Evolutionary conservation across 2,329 filamentous ascomycete species (phyloP).

Genomic region (Neofusicoccum ribis): DNA sequence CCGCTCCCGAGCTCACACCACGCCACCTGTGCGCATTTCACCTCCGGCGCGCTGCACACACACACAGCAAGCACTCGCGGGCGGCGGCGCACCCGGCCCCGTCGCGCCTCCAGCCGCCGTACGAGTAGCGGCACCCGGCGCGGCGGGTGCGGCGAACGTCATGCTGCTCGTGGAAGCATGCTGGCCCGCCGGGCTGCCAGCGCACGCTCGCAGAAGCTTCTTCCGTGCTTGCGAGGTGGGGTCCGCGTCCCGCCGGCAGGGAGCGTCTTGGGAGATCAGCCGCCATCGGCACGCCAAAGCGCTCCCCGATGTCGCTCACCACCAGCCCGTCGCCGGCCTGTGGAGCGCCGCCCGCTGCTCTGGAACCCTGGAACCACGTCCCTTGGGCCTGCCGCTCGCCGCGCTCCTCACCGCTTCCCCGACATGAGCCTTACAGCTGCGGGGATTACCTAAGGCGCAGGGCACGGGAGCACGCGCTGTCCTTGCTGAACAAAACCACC

Average conservation of each 20-base stretch:
- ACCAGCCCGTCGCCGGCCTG: not conserved
- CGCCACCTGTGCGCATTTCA: constrained; percentile 5
- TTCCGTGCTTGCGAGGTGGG: not conserved
- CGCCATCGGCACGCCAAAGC: not conserved
- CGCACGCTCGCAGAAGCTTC: not conserved
- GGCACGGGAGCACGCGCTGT: constrained; percentile 15
- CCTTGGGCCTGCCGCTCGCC: not conserved
- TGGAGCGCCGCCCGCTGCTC: not conserved
- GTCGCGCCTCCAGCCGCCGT: not conserved
- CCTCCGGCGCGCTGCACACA: not conserved
- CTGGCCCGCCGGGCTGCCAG: not conserved
- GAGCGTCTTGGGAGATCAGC: not conserved
- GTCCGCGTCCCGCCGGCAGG: not conserved
- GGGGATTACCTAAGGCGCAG: constrained; percentile 10
- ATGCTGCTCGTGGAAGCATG: constrained; percentile 1
- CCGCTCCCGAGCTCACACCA: constrained; percentile 13
- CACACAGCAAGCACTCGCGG: too few species aligned
- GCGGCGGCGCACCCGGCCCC: too few species aligned
- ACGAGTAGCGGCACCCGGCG: not conserved
- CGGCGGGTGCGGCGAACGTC: not conserved
- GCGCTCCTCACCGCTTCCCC: constrained; percentile 16
- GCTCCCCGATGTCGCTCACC: constrained; percentile 12
- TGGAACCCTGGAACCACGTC: not conserved
- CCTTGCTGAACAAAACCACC: constrained; percentile 11
- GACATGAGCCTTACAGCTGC: constrained; percentile 4